phyloP scores from a whole-genome alignment of 1,284 basidiomycete genomes.

The Ustilago tritici region DNA sequence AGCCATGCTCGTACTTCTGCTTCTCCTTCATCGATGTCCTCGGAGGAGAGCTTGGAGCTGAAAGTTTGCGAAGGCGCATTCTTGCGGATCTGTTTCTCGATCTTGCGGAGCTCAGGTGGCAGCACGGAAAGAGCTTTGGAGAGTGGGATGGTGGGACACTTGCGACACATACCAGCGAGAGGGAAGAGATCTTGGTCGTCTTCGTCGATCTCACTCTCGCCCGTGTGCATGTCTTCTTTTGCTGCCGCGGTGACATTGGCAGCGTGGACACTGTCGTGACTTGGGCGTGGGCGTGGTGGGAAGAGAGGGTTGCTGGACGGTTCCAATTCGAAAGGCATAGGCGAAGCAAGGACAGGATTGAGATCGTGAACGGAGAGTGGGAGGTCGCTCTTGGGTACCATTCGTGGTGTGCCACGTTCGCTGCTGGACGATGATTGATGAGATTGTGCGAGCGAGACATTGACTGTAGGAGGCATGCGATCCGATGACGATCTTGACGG shows the following conservation, averaged over 20 bases:
- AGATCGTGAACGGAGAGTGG: constrained; percentile 40
- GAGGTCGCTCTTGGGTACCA: constrained; percentile 27
- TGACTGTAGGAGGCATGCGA: constrained; percentile 7
- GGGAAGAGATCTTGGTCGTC: constrained; percentile 59
- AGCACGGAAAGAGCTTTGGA: constrained; percentile 57
- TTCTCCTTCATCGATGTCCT: constrained; percentile 60
- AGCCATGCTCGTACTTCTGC: constrained; percentile 63
- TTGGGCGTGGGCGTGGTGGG: constrained; percentile 16
- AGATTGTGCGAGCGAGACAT: constrained; percentile 10
- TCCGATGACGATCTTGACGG: constrained; percentile 15
- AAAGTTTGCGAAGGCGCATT: constrained; percentile 26
- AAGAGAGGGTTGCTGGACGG: constrained; percentile 23
- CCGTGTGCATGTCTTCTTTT: constrained; percentile 1
- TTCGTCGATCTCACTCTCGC: constrained; percentile 27
- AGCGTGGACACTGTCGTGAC: constrained; percentile 12
- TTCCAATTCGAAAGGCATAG: constrained; percentile 14
- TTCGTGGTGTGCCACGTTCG: constrained; percentile 26
- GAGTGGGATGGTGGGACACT: constrained; percentile 59
- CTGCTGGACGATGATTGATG: constrained; percentile 34
- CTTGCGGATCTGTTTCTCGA: constrained; percentile 56
- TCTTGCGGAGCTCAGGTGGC: constrained; percentile 63
- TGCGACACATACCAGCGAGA: constrained; percentile 64
- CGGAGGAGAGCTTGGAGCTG: constrained; percentile 34
- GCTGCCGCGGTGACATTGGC: background rate
- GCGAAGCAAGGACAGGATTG: constrained; percentile 21